Evolutionary conservation across 2,329 filamentous ascomycete genomes (phyloP), one percentile per base, ranked within the genome.

Genomic region (Sporothrix variecibatus): DNA sequence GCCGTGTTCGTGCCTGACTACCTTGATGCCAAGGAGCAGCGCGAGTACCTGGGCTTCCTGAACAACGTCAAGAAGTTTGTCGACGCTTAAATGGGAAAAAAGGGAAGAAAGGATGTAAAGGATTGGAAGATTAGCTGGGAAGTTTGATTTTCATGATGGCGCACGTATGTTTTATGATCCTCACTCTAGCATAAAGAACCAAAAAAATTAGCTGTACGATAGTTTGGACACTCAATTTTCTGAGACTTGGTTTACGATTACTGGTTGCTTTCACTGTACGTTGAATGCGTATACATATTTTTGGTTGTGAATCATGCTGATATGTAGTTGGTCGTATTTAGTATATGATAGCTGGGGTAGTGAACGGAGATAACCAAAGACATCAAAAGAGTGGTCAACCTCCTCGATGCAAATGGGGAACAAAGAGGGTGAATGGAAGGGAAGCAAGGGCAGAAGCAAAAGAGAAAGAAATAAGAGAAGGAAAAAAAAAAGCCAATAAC

Each of bases 21-120:
- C 86, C 95, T 98, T 81, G 94, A 98, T 82, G 90, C 93, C 85
- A 99, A 99, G 91, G 96, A 99, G 90, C 95, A 98, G 90, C 93
- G 91, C 85, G 96, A 99, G 88, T 99, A 99, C 84, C 86, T 97
- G 76, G 86, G 88, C 78, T 99, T 97, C 96, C 86, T 99, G 83
- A 89, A 91, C 83, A 93, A 93, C 81, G 89, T 98, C 84, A 96
- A 95, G 90, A 86, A 85, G 76, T 98, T 98, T 81, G 87, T 98
- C 78, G 92, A 93, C 81, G 91, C 90, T 75, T 94, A 86, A 72
- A 38, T 1, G 49, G 60, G 0, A 64, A 3, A 46, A 46, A 40
- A 34, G 43, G 15, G 31, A 64, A 5, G 38, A 62, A 38, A 74
- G 38, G 65, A 20, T 9, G 34, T 46, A 40, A 31, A 23, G 31